phyloP scores from a whole-genome alignment of 768 basidiomycete species.

The Termitomyces sp. region DNA sequence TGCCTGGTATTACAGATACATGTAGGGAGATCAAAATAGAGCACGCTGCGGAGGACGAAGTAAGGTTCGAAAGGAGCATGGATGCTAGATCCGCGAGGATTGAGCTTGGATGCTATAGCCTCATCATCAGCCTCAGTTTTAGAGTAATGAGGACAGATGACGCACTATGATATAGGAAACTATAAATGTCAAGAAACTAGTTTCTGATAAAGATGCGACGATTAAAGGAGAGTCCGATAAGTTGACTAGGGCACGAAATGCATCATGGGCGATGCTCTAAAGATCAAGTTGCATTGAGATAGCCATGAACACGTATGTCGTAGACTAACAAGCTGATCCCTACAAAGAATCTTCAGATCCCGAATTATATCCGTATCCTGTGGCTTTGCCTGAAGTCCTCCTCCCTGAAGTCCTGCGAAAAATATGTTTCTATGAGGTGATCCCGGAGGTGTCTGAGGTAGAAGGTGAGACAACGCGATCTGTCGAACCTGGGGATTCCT shows the following conservation, averaged over 20 bases:
- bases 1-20: conserved; percentile 53
- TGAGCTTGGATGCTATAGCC: conserved; percentile 74
- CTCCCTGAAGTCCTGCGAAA: conserved; percentile 51
- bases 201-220: conserved; percentile 60
- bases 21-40: conserved; percentile 56
- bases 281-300: conserved; percentile 8
- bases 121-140: conserved; percentile 1
- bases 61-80: conserved; percentile 97
- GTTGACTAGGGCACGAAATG: conserved; percentile 90
- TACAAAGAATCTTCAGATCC: conserved; percentile 81
- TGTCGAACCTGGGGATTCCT: conserved; percentile 84
- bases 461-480: conserved; percentile 77
- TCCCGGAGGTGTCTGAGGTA: conserved; percentile 71
- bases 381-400: conserved; percentile 45
- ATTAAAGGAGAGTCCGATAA: conserved; percentile 80
- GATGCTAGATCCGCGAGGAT: conserved; percentile 90
- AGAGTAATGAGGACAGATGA: conserved; percentile 10
- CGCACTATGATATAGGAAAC: conserved; percentile 87
- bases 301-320: background rate
- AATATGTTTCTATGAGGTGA: conserved; percentile 73
- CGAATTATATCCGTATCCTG: conserved; percentile 66
- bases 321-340: conserved; percentile 72
- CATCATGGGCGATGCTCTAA: conserved; percentile 89
- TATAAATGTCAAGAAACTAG: conserved; percentile 71
- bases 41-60: conserved; percentile 66